phyloP scores from a whole-genome alignment of 2,329 filamentous ascomycete species.

The Calonectria pteridis region DNA sequence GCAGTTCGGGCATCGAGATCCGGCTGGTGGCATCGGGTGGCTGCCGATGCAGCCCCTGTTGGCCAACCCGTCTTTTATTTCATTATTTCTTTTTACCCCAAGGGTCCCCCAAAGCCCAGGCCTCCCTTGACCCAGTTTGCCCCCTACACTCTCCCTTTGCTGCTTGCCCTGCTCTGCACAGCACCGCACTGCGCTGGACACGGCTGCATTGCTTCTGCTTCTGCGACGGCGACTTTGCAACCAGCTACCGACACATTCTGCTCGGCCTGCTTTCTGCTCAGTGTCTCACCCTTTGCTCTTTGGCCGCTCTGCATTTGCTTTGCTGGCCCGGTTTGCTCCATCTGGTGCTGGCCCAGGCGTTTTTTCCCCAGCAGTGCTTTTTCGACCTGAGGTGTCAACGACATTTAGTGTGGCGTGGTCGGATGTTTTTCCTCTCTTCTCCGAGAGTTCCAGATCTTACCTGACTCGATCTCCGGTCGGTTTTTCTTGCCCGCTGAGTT shows the following conservation, averaged over 20 bases:
- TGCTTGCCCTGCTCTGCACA: not conserved
- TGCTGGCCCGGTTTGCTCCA: not conserved
- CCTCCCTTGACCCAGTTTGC: slow-evolving; percentile 4
- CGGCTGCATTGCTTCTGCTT: slow-evolving; percentile 12
- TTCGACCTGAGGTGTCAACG: slow-evolving; percentile 24
- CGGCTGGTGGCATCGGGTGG: slow-evolving; percentile 5
- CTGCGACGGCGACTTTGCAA: not conserved
- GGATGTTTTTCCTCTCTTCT: slow-evolving; percentile 17
- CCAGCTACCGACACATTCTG: not conserved
- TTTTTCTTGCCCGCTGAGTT: slow-evolving; percentile 15
- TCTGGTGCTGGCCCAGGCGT: slow-evolving; percentile 14
- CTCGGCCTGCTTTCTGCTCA: slow-evolving; percentile 11
- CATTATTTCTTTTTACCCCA: slow-evolving; percentile 28
- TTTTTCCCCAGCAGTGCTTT: slow-evolving; percentile 14
- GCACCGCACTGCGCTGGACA: not conserved
- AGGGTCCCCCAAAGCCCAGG: slow-evolving; percentile 15
- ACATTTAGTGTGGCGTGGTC: slow-evolving; percentile 18
- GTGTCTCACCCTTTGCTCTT: slow-evolving; percentile 16
- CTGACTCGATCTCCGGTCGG: slow-evolving; percentile 24
- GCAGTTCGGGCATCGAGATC: not conserved
- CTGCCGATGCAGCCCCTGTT: slow-evolving; percentile 14
- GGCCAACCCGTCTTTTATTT: slow-evolving; percentile 21
- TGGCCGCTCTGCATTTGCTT: slow-evolving; percentile 1
- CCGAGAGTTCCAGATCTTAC: slow-evolving; percentile 22
- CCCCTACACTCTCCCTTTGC: not conserved